phyloP scores from a whole-genome alignment of 1,284 basidiomycete species.

The Ustilago esculenta region DNA sequence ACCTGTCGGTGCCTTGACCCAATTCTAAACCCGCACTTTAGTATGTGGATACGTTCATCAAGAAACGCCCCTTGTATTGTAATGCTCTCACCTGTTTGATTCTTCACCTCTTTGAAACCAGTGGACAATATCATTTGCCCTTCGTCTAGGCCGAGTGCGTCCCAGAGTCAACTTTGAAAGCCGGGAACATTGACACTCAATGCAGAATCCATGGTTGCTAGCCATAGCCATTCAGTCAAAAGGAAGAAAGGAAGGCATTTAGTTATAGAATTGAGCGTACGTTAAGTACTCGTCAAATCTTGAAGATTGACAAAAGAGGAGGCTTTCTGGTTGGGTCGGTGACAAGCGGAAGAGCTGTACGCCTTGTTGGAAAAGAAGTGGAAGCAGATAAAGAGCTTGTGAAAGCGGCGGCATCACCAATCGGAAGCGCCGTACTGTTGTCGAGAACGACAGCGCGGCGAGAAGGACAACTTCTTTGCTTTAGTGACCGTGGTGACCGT shows the following conservation, averaged over 20 bases:
- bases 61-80: slow-evolving; percentile 1
- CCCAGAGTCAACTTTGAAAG: no score
- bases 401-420: background rate
- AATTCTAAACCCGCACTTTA: no score
- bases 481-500: slow-evolving; percentile 21
- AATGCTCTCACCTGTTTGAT: background rate
- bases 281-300: background rate
- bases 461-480: background rate
- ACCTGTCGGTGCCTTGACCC: no score
- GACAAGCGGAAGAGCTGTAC: background rate
- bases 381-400: background rate
- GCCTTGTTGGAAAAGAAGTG: background rate
- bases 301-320: background rate
- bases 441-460: background rate
- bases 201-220: no score
- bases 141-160: no score
- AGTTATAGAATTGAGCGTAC: no score
- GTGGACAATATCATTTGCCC: slow-evolving; percentile 10
- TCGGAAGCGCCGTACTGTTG: background rate
- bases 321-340: background rate
- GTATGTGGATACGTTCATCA: no score
- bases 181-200: no score
- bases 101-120: slow-evolving; percentile 7
- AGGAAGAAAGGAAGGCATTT: no score
- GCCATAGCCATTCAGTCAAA: no score